Evolutionary conservation across 495 filamentous ascomycete genomes (phyloP).

Genomic region (Aspergillus sparsus): DNA sequence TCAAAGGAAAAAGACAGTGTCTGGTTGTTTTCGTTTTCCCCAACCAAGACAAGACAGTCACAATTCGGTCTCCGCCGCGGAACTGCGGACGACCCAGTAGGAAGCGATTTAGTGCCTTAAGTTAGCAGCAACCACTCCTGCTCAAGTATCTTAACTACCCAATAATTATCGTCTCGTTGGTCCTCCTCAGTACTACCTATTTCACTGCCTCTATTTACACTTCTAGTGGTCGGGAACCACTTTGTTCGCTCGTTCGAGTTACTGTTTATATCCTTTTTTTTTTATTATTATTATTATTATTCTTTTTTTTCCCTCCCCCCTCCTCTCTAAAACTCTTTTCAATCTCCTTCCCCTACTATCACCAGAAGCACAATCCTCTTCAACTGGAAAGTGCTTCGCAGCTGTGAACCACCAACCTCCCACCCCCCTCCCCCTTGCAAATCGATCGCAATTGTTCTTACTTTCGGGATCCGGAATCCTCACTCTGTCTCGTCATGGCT

Average conservation of each 20-base stretch:
- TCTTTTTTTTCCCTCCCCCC: not conserved
- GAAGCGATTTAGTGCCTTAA: not conserved
- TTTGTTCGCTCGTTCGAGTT: slow-evolving; percentile 13
- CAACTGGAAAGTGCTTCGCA: no score
- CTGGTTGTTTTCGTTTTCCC: slow-evolving; percentile 2
- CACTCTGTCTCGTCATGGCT: slow-evolving; percentile 31
- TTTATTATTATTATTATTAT: no score
- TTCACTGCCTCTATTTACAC: no score
- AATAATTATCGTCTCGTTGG: no score
- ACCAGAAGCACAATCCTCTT: not conserved
- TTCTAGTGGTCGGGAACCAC: slow-evolving; percentile 22
- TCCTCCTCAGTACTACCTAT: no score
- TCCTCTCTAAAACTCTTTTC: not conserved
- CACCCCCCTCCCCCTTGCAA: slow-evolving; percentile 26
- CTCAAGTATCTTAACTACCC: not conserved
- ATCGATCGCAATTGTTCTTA: slow-evolving; percentile 18
- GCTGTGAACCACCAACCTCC: slow-evolving; percentile 9
- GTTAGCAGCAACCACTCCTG: slow-evolving; percentile 2
- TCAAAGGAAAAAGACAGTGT: not conserved
- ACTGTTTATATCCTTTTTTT: not conserved
- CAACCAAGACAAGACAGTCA: slow-evolving; percentile 7
- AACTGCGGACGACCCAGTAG: slow-evolving; percentile 11
- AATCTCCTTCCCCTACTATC: not conserved
- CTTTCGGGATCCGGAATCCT: slow-evolving; percentile 23
- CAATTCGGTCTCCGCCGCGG: slow-evolving; percentile 16